Base-by-base conservation (phyloP, 1,284 basidiomycete genomes). In the Psilocybe mexicana region DNA sequence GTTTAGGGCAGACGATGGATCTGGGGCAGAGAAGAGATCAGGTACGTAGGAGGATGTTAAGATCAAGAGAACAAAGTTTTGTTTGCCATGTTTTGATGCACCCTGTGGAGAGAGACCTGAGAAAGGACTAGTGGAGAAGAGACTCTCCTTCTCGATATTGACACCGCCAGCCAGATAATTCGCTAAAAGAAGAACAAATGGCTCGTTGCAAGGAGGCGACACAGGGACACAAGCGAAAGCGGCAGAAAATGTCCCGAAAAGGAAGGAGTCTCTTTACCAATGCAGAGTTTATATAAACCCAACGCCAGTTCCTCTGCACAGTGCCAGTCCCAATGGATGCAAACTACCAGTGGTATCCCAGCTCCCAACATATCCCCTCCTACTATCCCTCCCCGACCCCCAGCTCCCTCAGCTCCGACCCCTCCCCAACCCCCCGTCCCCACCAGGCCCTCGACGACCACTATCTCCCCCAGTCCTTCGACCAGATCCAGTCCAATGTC, bases 401-500 rank as follows among this genome's bases (percentile, higher is more conserved):
- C 2, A 48, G 46, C 46, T 73, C 74, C 36, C 67, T 72, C 2
- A 48, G 46, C 46, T 73, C 74, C 36, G 67, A 68, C 53, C 67
- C 69, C 18, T 73, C 71, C 23, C 71, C 69, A 3, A 53, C 54
- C 24, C 67, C 62, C 14, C 61, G 58, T 8, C 44, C 57, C 14
- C 54, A 62, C 54, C 59, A 59, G 49, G 35, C 53, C 45, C 54
- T 54, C 55, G 51, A 63, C 45, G 52, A 51, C 46, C 44, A 45
- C 49, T 61, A 53, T 53, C 64, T 52, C 53, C 64, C 24, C 25
- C 28, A 46, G 14, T 12, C 24, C 11, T 36, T 48, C 7, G 45
- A 49, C 38, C 82, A 82, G 70, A 72, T 84, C 48, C 74, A 81
- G 18, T 72, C 81, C 38, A 83, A 75, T 70, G 78, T 83, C 61